Base-by-base conservation (phyloP, 345 rosid species). In the Hypericum perforatum region DNA sequence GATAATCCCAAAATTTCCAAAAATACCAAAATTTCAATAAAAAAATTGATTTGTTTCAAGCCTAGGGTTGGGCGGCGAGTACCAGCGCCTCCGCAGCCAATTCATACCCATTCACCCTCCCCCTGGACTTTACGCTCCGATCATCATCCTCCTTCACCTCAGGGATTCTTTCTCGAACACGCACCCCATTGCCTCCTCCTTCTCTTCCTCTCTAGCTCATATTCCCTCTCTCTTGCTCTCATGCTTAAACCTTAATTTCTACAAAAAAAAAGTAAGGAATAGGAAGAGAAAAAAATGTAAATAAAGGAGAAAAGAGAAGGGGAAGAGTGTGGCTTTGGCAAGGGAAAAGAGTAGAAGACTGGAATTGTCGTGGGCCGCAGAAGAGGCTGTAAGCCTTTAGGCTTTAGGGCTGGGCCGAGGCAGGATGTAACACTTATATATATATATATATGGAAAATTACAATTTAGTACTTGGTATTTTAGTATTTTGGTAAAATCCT, bases 341-440 rank as follows among this genome's bases (percentile, higher is more conserved):
- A 14, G 53, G 57, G 63, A 76, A 61, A 68, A 65, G 65, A 64
- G 66, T 68, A 43, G 65, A 43, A 16, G 39, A 70, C 70, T 53
- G n/a, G n/a, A n/a, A n/a, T n/a, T n/a, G n/a, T n/a, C n/a, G n/a
- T n/a, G n/a, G n/a, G n/a, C n/a, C n/a, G n/a, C n/a, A n/a, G n/a
- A n/a, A n/a, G n/a, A n/a, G n/a, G n/a, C n/a, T n/a, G n/a, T n/a
- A n/a, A n/a, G n/a, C n/a, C n/a, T n/a, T n/a, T n/a, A n/a, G n/a
- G n/a, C n/a, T n/a, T n/a, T n/a, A n/a, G n/a, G n/a, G n/a, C n/a
- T n/a, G n/a, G n/a, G n/a, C n/a, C n/a, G n/a, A n/a, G n/a, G n/a
- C n/a, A n/a, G n/a, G n/a, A n/a, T n/a, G n/a, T n/a, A n/a, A n/a
- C n/a, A n/a, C n/a, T n/a, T n/a, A n/a, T n/a, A n/a, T n/a, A n/a